A percentile compares a stretch with the other conserved stretches of the same genome.
phyloP scores from a whole-genome alignment of 23 red algal genomes.

The Chondrus crispus region DNA sequence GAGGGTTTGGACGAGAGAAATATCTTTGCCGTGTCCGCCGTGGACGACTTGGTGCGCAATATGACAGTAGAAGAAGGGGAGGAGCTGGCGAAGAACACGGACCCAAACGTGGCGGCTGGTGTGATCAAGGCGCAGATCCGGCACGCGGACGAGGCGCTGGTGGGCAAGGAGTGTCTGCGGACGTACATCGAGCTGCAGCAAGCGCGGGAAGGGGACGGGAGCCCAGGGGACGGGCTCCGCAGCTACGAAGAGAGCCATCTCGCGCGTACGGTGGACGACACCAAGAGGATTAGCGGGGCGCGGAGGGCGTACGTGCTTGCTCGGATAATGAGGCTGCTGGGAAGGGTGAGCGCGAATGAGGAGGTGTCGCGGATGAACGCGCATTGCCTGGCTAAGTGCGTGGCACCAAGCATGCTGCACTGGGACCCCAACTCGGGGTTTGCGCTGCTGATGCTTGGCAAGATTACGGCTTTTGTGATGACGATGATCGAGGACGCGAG shows the following conservation, averaged over 20 bases:
- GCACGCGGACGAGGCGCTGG: conserved; percentile 64
- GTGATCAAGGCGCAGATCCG: conserved; percentile 78
- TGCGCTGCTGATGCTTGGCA: conserved; percentile 78
- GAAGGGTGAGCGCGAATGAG: conserved; percentile 59
- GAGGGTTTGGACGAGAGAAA: conserved; percentile 60
- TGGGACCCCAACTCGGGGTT: conserved; percentile 79
- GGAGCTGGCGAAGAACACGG: conserved; percentile 34
- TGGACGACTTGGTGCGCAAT: conserved; percentile 64
- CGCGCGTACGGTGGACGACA: conserved; percentile 34
- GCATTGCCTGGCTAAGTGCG: conserved; percentile 76
- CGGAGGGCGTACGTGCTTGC: conserved; percentile 72
- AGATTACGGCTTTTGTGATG: conserved; percentile 88
- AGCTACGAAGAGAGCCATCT: conserved; percentile 31
- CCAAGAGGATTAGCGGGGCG: not conserved
- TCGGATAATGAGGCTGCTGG: conserved; percentile 68
- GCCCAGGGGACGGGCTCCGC: not conserved
- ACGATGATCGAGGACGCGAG: conserved; percentile 87
- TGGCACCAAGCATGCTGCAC: conserved; percentile 81
- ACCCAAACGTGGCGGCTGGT: conserved; percentile 75
- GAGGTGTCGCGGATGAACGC: conserved; percentile 80
- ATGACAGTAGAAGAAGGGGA: conserved; percentile 37
- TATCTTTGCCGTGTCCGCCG: conserved; percentile 65
- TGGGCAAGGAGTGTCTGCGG: conserved; percentile 41
- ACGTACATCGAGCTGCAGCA: conserved; percentile 41
- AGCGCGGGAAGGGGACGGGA: not conserved